Base-by-base conservation (phyloP, 495 filamentous ascomycete genomes). In the Trichocladium antarcticum region DNA sequence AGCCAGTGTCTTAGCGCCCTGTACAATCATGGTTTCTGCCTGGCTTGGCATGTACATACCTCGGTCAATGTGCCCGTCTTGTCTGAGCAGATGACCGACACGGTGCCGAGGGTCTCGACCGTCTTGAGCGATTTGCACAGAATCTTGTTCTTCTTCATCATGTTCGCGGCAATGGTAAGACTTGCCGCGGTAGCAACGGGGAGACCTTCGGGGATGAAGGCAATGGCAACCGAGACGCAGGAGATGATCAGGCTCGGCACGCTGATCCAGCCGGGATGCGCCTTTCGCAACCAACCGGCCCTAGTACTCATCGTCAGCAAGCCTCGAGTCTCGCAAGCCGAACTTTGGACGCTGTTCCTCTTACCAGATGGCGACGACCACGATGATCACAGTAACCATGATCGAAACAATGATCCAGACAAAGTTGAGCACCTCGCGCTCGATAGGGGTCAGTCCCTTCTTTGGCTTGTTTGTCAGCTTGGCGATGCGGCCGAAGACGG, bases 161-260 rank as follows among this genome's bases (percentile, higher is more conserved):
- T 63, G 19, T 73, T 75, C 0, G 82, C 82, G 7, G 73, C 68
- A 55, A 80, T 83, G 7, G 67, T 72, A 36, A 72, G 56, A 19
- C 62, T 66, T 11, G 80, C 70, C 0, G 81, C 80, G n/a, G 85
- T 62, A 12, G 77, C 80, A 29, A 87, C 79, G 0, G 82, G 83
- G 2, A 85, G 68, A 17, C 81, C 83, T 51, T 84, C 82, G 0
- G 83, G 82, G 42, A 87, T 83, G 60, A 85, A 85, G 22, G 83
- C 83, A 9, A 86, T 77, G 3, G 81, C 80, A 17, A 81, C 78
- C 12, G 75, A 76, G 54, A 87, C 81, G 50, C 78, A 78, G 56
- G 73, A 71, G 28, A 84, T 80, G 40, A 87, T 77, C 49, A 86
- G 69, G 7, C 74, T 73, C 1, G 81, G 75, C 6, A 85, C 81